Evolutionary conservation across 1,284 basidiomycete genomes (phyloP).

Genomic region (Moesziomyces globuligerus): DNA sequence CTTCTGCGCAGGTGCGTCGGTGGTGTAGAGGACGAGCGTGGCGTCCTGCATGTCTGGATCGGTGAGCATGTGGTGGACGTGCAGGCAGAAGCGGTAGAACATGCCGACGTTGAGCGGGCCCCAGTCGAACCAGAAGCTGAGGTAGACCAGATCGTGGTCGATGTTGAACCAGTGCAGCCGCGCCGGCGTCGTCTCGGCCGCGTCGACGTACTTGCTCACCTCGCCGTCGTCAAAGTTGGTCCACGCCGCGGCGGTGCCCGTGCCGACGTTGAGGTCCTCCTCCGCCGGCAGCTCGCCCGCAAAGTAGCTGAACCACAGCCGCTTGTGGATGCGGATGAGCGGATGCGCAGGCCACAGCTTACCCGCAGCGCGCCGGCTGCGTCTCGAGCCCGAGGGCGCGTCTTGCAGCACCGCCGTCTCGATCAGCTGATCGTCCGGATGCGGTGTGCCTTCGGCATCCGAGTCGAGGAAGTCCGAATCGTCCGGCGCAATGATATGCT

Average conservation of each 20-base stretch:
- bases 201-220: slow-evolving; percentile 33
- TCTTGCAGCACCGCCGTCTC: slow-evolving; percentile 31
- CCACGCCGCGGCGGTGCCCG: slow-evolving; percentile 16
- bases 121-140: slow-evolving; percentile 77
- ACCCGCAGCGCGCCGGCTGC: not conserved
- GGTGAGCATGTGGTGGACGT: slow-evolving; percentile 71
- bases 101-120: slow-evolving; percentile 74
- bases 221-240: slow-evolving; percentile 28
- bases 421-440: slow-evolving; percentile 29
- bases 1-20: slow-evolving; percentile 83
- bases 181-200: slow-evolving; percentile 24
- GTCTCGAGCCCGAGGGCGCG: not conserved
- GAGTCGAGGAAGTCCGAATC: slow-evolving; percentile 60
- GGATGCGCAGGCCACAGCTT: slow-evolving; percentile 46
- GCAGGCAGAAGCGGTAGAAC: slow-evolving; percentile 81
- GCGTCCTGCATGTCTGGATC: slow-evolving; percentile 70
- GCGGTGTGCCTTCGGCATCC: slow-evolving; percentile 32
- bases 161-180: slow-evolving; percentile 70
- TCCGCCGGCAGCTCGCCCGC: slow-evolving; percentile 21
- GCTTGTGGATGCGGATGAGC: slow-evolving; percentile 55
- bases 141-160: slow-evolving; percentile 90
- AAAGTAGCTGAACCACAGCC: slow-evolving; percentile 62
- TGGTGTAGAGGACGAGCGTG: slow-evolving; percentile 88
- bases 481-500: slow-evolving; percentile 50
- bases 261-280: slow-evolving; percentile 37